Evolutionary conservation across 2,329 filamentous ascomycete species (phyloP).

Genomic region (Arachnomyces sp.): DNA sequence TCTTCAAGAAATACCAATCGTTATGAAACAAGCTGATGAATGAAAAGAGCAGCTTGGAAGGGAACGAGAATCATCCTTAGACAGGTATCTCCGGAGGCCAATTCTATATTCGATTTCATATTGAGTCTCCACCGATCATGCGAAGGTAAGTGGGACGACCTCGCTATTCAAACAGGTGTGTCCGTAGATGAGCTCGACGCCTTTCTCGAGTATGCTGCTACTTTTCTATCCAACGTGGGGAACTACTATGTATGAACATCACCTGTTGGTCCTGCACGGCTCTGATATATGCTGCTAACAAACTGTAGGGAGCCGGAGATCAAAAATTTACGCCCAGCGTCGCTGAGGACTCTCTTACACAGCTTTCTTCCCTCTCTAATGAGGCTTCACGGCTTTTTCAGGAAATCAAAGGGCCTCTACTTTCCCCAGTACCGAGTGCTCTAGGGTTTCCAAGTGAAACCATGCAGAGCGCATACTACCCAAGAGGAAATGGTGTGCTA

Average conservation of each 20-base stretch:
- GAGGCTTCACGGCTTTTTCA: slow-evolving; percentile 34
- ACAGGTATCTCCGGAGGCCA: slow-evolving; percentile 74
- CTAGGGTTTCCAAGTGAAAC: slow-evolving; percentile 67
- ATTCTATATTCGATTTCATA: slow-evolving; percentile 75
- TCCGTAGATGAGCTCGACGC: slow-evolving; percentile 56
- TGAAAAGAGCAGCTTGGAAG: slow-evolving; percentile 70
- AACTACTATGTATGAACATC: slow-evolving; percentile 61
- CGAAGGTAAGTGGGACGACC: slow-evolving; percentile 62
- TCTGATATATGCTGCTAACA: too few species aligned
- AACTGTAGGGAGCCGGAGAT: slow-evolving; percentile 75
- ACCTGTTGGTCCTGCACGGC: too few species aligned
- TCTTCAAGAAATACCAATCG: too few species aligned
- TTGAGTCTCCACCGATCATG: slow-evolving; percentile 60
- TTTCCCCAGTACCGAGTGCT: slow-evolving; percentile 63
- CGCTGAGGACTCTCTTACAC: slow-evolving; percentile 54
- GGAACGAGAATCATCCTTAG: slow-evolving; percentile 72
- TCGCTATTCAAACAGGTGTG: slow-evolving; percentile 58
- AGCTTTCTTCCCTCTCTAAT: slow-evolving; percentile 46
- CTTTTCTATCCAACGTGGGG: slow-evolving; percentile 72
- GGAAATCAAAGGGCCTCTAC: slow-evolving; percentile 50
- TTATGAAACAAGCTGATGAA: too few species aligned
- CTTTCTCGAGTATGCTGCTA: slow-evolving; percentile 69
- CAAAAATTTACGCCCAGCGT: slow-evolving; percentile 74
- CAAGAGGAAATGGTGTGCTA: slow-evolving; percentile 64
- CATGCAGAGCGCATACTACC: slow-evolving; percentile 77